These are phyloP conservation scores for Flaveria brownii DNA, from an alignment of 129 eudicot species.

Conservation along the genomic window DNA sequence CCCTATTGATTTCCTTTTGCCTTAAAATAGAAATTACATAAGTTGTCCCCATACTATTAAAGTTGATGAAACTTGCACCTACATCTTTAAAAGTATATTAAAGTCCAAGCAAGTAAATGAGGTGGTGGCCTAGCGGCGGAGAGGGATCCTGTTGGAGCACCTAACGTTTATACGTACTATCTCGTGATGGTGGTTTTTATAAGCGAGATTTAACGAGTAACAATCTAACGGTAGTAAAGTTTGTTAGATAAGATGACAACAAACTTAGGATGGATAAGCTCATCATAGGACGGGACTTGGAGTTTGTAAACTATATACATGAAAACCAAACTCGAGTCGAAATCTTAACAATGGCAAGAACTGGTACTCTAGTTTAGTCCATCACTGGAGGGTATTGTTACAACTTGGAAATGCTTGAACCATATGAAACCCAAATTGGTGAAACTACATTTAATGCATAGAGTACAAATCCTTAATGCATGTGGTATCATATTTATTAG, in stretches of 20 bases:
- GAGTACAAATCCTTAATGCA: slow-evolving; percentile 23
- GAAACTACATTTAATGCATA: slow-evolving; percentile 20
- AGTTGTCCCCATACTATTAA: slow-evolving; percentile 7
- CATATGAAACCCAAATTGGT: slow-evolving; percentile 20
- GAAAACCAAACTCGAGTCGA: neutral
- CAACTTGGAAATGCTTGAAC: slow-evolving; percentile 29
- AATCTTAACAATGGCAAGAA: neutral
- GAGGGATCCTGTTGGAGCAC: neutral
- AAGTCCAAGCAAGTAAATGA: slow-evolving; percentile 9
- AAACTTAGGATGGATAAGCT: neutral
- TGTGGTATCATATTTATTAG: slow-evolving; percentile 12
- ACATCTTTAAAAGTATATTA: slow-evolving; percentile 1
- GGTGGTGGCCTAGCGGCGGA: neutral
- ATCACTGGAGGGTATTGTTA: neutral
- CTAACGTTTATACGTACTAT: slow-evolving; percentile 2
- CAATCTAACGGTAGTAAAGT: neutral
- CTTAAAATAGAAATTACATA: neutral
- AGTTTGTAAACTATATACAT: neutral
- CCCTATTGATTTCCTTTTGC: neutral
- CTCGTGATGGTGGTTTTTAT: neutral
- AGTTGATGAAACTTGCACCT: slow-evolving; percentile 9
- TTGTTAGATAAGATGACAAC: neutral
- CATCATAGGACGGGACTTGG: neutral
- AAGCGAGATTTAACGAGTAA: neutral
- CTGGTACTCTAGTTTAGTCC: neutral